phyloP scores from a whole-genome alignment of 2,329 filamentous ascomycete genomes.

The Neophaeococcomyces aloes region DNA sequence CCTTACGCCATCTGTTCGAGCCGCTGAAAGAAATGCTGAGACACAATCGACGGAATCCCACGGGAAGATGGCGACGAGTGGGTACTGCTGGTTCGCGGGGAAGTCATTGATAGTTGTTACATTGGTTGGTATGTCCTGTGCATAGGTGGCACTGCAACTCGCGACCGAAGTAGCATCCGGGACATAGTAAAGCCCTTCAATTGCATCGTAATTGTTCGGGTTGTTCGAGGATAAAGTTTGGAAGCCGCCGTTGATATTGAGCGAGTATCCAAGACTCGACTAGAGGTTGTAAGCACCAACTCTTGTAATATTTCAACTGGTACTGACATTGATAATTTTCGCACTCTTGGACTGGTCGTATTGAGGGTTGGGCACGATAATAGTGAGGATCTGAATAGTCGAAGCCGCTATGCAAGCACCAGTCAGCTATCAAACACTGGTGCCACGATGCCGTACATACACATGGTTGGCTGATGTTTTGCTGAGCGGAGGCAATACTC shows the following conservation, averaged over 20 bases:
- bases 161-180: conserved; percentile 50
- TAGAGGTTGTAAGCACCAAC: conserved; percentile 10
- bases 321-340: conserved; percentile 29
- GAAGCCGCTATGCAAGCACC: conserved; percentile 13
- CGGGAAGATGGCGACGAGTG: conserved; percentile 71
- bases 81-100: conserved; percentile 51
- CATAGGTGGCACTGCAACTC: conserved; percentile 53
- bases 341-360: conserved; percentile 23
- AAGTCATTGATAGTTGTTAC: conserved; percentile 64
- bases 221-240: conserved; percentile 65
- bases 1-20: conserved; percentile 51
- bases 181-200: conserved; percentile 75
- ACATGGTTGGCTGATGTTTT: background rate
- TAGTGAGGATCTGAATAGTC: conserved; percentile 16
- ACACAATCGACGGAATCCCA: conserved; percentile 65
- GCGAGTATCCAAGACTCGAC: conserved; percentile 21
- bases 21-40: conserved; percentile 55
- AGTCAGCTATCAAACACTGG: background rate
- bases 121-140: conserved; percentile 57
- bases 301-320: conserved; percentile 17
- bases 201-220: conserved; percentile 48
- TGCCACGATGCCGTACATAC: background rate
- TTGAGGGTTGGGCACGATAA: conserved; percentile 18
- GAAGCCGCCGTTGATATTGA: conserved; percentile 45
- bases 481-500: background rate